Base-by-base conservation (phyloP, 768 basidiomycete genomes). In the Sarcomyxa edulis region DNA sequence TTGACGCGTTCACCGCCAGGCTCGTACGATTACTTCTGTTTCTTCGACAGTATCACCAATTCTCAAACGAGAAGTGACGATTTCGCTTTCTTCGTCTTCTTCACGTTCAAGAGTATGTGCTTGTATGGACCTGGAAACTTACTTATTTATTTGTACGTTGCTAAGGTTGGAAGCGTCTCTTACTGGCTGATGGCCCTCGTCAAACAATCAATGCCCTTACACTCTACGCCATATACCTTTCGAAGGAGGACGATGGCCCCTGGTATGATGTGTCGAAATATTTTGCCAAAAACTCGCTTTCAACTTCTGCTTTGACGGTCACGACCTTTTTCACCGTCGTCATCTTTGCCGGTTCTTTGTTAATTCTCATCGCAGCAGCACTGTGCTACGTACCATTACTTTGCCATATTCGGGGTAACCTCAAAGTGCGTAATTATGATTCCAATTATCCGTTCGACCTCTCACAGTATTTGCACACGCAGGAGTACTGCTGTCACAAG, bases 41-140 rank as follows among this genome's bases (percentile, higher is more conserved):
- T 99, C 71, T 98, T 98, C 59, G 84, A 88, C 50, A 92, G 97
- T 50, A 96, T 99, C 62, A 82, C 81, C 54, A 84, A 89, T 54
- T 98, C 96, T 19, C 93, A 92, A 21, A 97, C 95, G 73, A 81
- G 79, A 45, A 93, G 85, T 60, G 96, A 99, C 56, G 91, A 96
- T 54, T 93, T 99, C 62, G 94, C 95, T 23, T 98, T 98, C 73
- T 99, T 96, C 62, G 78, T 98, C 55, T 99, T 98, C 78, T 99
- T 99, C 65, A 87, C 86, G 1, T 98, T 99, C 76, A 99, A 99
- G 72, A 95, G 95, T 89, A 44, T 38, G 81, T 68, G 14, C 9
- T 2, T 7, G n/a, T n/a, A n/a, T n/a, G n/a, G n/a, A 22, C 18
- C 6, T 14, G 22, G 35, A 20, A 22, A 32, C 5, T 14, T 32